Conservation (phyloP, 257 asterid species). For the Solanum clarkiae region DNA sequence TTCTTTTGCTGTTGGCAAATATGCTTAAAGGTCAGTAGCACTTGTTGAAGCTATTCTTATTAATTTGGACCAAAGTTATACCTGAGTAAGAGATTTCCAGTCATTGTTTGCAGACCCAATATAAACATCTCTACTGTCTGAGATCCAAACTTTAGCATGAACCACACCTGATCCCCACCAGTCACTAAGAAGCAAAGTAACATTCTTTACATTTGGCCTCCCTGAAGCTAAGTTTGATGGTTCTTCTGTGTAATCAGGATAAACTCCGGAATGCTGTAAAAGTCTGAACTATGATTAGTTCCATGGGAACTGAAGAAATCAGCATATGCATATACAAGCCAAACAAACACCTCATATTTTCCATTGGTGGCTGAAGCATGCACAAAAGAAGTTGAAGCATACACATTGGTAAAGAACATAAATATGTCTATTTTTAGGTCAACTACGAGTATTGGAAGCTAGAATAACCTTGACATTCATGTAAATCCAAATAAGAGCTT, state of each 20-base stretch:
- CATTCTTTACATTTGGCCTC: conserved; percentile 62
- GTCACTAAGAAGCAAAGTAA: conserved; percentile 50
- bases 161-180: conserved; percentile 93
- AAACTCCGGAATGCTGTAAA: conserved; percentile 86
- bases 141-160: conserved; percentile 89
- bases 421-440: not conserved
- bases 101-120: conserved; percentile 90
- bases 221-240: conserved; percentile 59
- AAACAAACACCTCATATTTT: not conserved
- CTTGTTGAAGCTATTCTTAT: not conserved
- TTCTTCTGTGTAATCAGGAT: conserved; percentile 70
- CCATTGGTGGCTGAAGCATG: not conserved
- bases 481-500: not conserved
- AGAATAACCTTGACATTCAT: not conserved
- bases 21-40: not conserved
- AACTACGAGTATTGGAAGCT: not conserved
- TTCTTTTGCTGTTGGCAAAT: not conserved
- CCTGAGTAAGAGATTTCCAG: conserved; percentile 95
- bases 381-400: not conserved
- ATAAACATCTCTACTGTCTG: conserved; percentile 57
- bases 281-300: conserved; percentile 33
- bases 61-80: not conserved
- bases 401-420: not conserved
- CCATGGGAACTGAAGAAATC: not conserved
- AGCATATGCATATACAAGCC: not conserved